Conservation (phyloP, 352 stramenopile genomes). For the Globisporangium parvum region DNA sequence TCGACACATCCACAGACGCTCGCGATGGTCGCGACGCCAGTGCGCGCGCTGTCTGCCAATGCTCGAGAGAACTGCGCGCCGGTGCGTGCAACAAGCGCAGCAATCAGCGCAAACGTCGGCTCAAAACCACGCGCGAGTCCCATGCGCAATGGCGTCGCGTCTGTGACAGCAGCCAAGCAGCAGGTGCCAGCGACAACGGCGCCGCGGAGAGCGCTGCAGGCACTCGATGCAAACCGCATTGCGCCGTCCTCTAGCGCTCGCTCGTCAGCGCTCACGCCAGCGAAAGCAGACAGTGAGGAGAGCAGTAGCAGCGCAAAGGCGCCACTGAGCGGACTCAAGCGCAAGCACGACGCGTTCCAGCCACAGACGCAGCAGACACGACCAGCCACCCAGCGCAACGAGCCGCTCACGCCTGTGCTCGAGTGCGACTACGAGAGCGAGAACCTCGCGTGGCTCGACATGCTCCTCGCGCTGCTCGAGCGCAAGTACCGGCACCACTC, state of each 20-base stretch:
- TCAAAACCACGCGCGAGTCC: not conserved
- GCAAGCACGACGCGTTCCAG: slow-evolving; percentile 6
- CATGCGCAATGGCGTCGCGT: not conserved
- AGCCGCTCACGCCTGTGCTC: not conserved
- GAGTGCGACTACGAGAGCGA: slow-evolving; percentile 26
- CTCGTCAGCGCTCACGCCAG: too few relatives aligned
- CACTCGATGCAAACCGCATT: slow-evolving; percentile 10
- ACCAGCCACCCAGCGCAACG: not conserved
- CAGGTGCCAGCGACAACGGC: not conserved
- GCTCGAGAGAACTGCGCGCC: slow-evolving; percentile 34
- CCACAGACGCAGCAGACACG: not conserved
- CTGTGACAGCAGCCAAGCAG: not conserved
- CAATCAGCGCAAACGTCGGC: too few relatives aligned
- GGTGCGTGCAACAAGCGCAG: slow-evolving; percentile 12
- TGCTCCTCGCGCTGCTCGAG: slow-evolving; percentile 69
- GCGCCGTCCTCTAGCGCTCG: not conserved
- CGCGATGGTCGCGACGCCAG: not conserved
- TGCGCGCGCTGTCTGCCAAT: not conserved
- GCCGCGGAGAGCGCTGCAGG: slow-evolving; percentile 10
- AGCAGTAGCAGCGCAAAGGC: not conserved
- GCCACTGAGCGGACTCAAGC: slow-evolving; percentile 11
- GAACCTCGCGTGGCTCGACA: slow-evolving; percentile 82
- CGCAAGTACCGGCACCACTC: slow-evolving; percentile 41
- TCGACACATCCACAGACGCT: too few relatives aligned
- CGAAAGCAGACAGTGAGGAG: too few relatives aligned